phyloP scores from a whole-genome alignment of 192 early-diverging fungal species.

The Physocladia obscura region DNA sequence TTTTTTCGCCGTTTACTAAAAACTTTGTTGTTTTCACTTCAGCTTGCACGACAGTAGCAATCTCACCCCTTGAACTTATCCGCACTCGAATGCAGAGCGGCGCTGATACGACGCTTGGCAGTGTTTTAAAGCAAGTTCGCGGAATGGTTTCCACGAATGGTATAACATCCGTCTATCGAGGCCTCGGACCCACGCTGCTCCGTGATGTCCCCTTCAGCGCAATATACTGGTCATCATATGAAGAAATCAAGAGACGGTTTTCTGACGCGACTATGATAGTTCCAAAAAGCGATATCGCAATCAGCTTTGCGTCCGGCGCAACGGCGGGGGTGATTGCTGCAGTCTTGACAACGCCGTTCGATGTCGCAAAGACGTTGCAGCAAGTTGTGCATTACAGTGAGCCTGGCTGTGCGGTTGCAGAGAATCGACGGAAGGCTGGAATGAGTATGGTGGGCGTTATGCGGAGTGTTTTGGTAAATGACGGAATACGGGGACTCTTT shows the following conservation, averaged over 20 bases:
- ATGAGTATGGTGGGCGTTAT: constrained; percentile 37
- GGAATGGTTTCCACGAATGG: constrained; percentile 66
- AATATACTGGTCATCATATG: constrained; percentile 92
- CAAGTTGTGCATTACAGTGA: constrained; percentile 59
- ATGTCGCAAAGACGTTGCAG: constrained; percentile 89
- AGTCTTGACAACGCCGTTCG: constrained; percentile 87
- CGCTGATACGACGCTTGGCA: constrained; percentile 49
- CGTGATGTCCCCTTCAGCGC: constrained; percentile 96
- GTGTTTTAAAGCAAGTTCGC: constrained; percentile 58
- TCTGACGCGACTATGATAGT: not conserved
- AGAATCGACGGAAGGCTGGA: not conserved
- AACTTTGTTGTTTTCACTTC: not conserved
- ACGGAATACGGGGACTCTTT: constrained; percentile 39
- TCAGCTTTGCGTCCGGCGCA: constrained; percentile 81
- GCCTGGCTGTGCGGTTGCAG: constrained; percentile 3
- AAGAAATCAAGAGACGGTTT: constrained; percentile 59
- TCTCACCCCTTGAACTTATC: constrained; percentile 90
- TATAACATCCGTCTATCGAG: constrained; percentile 73
- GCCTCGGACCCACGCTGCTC: constrained; percentile 83
- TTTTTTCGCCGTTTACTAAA: no score
- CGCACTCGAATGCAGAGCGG: constrained; percentile 87
- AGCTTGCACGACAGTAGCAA: constrained; percentile 72
- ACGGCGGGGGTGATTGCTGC: constrained; percentile 84
- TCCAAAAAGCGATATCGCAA: constrained; percentile 52
- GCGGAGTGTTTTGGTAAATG: constrained; percentile 23